A percentile compares a stretch with the other conserved stretches of the same genome.
phyloP scores from a whole-genome alignment of 2,329 filamentous ascomycete species.

The Aurifilum marmelostoma region DNA sequence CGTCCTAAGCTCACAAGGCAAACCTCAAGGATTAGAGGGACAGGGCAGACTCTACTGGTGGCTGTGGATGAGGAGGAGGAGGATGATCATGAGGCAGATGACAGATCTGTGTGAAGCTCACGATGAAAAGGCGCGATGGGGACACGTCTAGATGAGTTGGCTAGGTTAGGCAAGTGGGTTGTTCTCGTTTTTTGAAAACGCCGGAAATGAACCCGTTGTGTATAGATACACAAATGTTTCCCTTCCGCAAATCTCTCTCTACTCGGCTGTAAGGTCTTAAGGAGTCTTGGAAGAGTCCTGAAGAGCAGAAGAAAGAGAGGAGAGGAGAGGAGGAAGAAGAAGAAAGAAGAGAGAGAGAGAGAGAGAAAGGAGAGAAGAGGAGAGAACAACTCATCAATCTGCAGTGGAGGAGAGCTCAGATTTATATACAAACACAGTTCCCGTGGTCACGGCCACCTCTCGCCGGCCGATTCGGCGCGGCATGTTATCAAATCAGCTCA shows the following conservation, averaged over 20 bases:
- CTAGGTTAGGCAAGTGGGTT: background rate
- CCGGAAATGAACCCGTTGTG: background rate
- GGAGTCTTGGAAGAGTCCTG: background rate
- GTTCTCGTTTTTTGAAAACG: background rate
- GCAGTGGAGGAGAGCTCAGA: conserved; percentile 1
- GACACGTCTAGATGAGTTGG: background rate
- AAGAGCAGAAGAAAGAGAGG: background rate
- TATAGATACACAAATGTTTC: background rate
- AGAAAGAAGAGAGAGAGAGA: background rate
- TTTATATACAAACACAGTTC: conserved; percentile 18
- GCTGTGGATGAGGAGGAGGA: background rate
- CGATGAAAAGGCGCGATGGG: background rate
- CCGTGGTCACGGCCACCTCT: conserved; percentile 24
- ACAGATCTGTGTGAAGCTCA: conserved; percentile 8
- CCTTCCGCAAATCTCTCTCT: background rate
- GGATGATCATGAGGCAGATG: background rate
- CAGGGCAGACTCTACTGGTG: conserved; percentile 9
- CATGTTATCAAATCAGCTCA: conserved; percentile 22
- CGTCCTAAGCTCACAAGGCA: conserved; percentile 3
- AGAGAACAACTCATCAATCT: background rate
- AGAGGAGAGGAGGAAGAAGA: background rate
- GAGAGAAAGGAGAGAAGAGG: background rate
- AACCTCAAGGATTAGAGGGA: background rate
- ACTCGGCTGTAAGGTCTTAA: background rate
- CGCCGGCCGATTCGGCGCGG: conserved; percentile 26